Evolutionary conservation across 805 yeast species (phyloP).

Genomic region (Saccharomycopsis sp.): DNA sequence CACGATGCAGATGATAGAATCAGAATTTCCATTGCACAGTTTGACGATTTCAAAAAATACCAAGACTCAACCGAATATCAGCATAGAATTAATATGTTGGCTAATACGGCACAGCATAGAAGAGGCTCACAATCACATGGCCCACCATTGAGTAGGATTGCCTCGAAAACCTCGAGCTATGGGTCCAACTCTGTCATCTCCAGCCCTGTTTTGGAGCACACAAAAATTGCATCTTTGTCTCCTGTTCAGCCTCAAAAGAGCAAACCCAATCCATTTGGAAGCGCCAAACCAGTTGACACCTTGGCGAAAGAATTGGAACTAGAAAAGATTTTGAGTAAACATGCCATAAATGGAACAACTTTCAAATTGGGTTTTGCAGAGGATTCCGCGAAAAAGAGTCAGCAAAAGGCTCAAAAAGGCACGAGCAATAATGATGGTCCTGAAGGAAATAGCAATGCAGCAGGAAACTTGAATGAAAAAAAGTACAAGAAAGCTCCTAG

Average conservation of each 20-base stretch:
- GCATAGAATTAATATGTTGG: not conserved
- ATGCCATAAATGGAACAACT: conserved; percentile 19
- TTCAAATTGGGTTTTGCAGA: conserved; percentile 12
- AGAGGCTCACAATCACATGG: no score
- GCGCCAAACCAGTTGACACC: conserved; percentile 40
- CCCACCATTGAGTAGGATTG: no score
- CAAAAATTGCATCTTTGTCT: not conserved
- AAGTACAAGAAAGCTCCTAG: not conserved
- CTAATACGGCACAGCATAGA: not conserved
- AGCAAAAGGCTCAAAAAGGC: no score
- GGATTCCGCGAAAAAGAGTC: not conserved
- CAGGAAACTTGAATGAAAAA: not conserved
- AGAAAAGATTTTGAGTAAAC: conserved; percentile 23
- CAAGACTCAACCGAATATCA: conserved; percentile 6
- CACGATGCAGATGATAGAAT: conserved; percentile 6
- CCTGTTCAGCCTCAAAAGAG: not conserved
- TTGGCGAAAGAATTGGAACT: conserved; percentile 33
- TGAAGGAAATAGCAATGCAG: not conserved
- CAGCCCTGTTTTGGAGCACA: not conserved
- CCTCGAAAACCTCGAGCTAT: not conserved
- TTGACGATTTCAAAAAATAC: conserved; percentile 16
- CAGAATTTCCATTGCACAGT: conserved; percentile 12
- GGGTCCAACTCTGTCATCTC: conserved; percentile 2
- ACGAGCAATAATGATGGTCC: not conserved
- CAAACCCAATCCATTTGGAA: conserved; percentile 39